These are phyloP conservation scores for Colletotrichum sublineola DNA, from an alignment of 2,329 filamentous ascomycete genomes.

Conservation along the genomic window DNA sequence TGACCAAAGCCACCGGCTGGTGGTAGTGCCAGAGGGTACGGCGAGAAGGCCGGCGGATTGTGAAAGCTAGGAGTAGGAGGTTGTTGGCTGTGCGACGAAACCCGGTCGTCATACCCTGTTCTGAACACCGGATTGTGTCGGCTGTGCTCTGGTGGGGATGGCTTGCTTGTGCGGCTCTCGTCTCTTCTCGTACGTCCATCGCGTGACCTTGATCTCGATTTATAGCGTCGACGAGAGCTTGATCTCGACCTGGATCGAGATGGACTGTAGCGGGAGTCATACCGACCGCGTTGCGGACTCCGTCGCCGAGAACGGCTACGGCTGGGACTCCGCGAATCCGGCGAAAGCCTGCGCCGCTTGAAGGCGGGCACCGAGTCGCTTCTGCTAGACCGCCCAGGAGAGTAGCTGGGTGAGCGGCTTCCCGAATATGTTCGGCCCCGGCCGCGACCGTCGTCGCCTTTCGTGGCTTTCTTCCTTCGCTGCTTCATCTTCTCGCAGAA, in stretches of 20 bases:
- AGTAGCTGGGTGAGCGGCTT: conserved; percentile 49
- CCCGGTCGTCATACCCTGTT: background rate
- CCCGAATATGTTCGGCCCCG: conserved; percentile 54
- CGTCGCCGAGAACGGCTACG: conserved; percentile 47
- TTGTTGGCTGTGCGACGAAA: conserved; percentile 33
- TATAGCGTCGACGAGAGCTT: conserved; percentile 26
- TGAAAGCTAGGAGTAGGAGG: conserved; percentile 47
- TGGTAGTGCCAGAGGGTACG: conserved; percentile 44
- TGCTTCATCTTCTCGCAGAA: conserved; percentile 88
- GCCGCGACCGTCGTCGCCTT: conserved; percentile 44
- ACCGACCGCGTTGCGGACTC: conserved; percentile 41
- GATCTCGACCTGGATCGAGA: conserved; percentile 47
- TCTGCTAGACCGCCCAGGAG: conserved; percentile 47
- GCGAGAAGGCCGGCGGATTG: conserved; percentile 21
- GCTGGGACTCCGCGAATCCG: conserved; percentile 49
- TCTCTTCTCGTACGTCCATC: conserved; percentile 42
- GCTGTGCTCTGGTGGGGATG: conserved; percentile 16
- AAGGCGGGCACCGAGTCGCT: conserved; percentile 54
- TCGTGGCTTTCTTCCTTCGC: conserved; percentile 55
- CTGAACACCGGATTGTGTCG: conserved; percentile 31
- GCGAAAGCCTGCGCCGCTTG: conserved; percentile 57
- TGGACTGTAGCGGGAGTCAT: conserved; percentile 45
- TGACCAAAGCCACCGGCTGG: conserved; percentile 46
- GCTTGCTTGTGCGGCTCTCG: conserved; percentile 18
- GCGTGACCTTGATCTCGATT: conserved; percentile 42